Base-by-base conservation (phyloP, 768 basidiomycete species). In the Agaricus blazei region DNA sequence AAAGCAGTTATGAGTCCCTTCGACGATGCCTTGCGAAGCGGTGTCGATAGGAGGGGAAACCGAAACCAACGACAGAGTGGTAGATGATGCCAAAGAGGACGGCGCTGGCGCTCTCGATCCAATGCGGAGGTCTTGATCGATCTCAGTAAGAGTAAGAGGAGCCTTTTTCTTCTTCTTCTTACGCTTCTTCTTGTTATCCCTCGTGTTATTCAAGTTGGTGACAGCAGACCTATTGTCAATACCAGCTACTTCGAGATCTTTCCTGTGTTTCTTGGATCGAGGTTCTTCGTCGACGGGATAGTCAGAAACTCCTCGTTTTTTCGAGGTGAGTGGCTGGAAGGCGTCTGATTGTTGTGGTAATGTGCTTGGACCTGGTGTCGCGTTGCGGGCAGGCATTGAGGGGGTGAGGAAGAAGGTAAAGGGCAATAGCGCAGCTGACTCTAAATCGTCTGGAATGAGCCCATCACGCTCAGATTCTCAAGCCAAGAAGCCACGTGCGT, bases 101-200 rank as follows among this genome's bases (percentile, higher is more conserved):
- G 38, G 44, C 12, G 48, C 43, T 7, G 43, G 31, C 12, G 15
- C 44, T 15, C 48, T 49, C 31, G 57, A 44, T 44, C 48, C 56
- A 15, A 56, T 46, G 31, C 42, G 43, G 57, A 1, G 49, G 11
- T 48, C 37, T 19, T 24, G 37, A 48, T 63, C 59, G 4, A 56
- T 9, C 34, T 59, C 62, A 9, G 59, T 55, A 12, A 62, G 45
- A 12, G 72, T 72, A 27, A 75, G 63, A 24, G 72, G 67, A 1
- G 61, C 62, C 59, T 72, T 74, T 59, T 62, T 69, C 59, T 67
- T 72, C 64, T 70, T 73, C 60, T 70, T 75, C 51, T 71, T 72
- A 50, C 70, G 69, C 19, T 63, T 60, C 40, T 63, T 68, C 38
- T 50, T 60, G 27, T 62, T 62, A 41, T 59, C 58, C 47, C 44